These are phyloP conservation scores for Heterobasidion irregulare DNA, from an alignment of 1,284 basidiomycete genomes.

Conservation along the genomic window DNA sequence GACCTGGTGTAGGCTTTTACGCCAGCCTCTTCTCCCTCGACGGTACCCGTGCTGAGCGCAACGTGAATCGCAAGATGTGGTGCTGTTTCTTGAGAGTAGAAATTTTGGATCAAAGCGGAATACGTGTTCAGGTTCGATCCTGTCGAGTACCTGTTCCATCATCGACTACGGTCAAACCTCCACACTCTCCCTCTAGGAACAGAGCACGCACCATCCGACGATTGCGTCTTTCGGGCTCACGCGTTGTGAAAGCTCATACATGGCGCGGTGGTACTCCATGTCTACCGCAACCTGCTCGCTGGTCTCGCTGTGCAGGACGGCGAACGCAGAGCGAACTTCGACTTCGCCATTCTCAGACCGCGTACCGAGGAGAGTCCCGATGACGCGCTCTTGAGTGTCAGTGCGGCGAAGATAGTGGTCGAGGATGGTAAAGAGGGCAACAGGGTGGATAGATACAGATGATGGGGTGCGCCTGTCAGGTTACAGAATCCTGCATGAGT, in stretches of 20 bases:
- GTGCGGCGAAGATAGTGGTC: constrained; percentile 94
- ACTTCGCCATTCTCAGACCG: constrained; percentile 52
- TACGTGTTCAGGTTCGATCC: constrained; percentile 89
- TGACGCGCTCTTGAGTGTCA: constrained; percentile 80
- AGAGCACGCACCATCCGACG: constrained; percentile 71
- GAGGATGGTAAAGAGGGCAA: constrained; percentile 90
- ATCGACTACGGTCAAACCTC: background rate
- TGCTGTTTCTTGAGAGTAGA: constrained; percentile 89
- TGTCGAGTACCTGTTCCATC: constrained; percentile 74
- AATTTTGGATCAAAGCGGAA: constrained; percentile 97
- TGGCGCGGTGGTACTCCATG: constrained; percentile 91
- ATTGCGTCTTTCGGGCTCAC: constrained; percentile 83
- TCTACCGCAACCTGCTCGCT: constrained; percentile 91
- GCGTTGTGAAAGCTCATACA: constrained; percentile 87
- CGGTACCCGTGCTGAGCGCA: constrained; percentile 82
- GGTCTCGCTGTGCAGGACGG: constrained; percentile 88
- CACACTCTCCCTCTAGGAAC: background rate
- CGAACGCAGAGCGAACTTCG: constrained; percentile 79
- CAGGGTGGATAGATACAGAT: constrained; percentile 82
- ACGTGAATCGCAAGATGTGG: constrained; percentile 91
- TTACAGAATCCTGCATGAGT: too few relatives aligned
- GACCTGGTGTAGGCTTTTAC: constrained; percentile 87
- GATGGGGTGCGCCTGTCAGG: constrained; percentile 57
- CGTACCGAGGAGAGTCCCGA: constrained; percentile 91
- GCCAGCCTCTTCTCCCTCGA: constrained; percentile 65